Evolutionary conservation across 1,284 basidiomycete genomes (phyloP).

Genomic region (Puccinia sorghi): DNA sequence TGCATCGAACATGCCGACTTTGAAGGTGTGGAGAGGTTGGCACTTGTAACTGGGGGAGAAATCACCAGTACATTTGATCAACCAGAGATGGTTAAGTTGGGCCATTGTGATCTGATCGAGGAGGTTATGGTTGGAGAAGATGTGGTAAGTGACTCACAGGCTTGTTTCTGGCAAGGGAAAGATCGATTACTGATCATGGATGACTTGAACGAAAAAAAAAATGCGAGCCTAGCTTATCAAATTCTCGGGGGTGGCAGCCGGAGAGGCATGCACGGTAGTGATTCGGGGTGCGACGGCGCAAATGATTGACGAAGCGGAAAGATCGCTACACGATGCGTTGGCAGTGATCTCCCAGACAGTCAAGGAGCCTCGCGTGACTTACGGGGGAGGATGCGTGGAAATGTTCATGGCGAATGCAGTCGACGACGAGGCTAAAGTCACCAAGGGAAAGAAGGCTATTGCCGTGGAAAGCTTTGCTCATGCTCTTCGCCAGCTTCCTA

Average conservation of each 20-base stretch:
- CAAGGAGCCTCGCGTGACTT: slow-evolving; percentile 88
- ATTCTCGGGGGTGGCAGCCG: slow-evolving; percentile 97
- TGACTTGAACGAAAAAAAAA: background rate
- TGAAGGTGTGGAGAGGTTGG: slow-evolving; percentile 94
- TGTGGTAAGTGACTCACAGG: slow-evolving; percentile 66
- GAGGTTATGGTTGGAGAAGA: slow-evolving; percentile 99
- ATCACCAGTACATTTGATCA: slow-evolving; percentile 94
- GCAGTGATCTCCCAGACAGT: slow-evolving; percentile 97
- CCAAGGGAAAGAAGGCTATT: slow-evolving; percentile 92
- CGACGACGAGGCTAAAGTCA: slow-evolving; percentile 79
- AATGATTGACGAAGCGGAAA: slow-evolving; percentile 99
- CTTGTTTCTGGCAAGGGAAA: background rate
- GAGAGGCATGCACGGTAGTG: slow-evolving; percentile 98
- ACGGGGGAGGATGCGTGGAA: slow-evolving; percentile 96
- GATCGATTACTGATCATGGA: background rate
- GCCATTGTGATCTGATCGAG: slow-evolving; percentile 90
- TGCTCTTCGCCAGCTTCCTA: slow-evolving; percentile 90
- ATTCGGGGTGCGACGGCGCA: slow-evolving; percentile 94
- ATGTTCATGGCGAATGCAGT: slow-evolving; percentile 96
- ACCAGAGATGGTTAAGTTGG: slow-evolving; percentile 90
- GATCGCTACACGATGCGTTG: slow-evolving; percentile 94
- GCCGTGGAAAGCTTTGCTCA: slow-evolving; percentile 87
- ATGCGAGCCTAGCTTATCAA: slow-evolving; percentile 77
- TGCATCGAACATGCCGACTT: slow-evolving; percentile 99
- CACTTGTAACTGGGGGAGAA: slow-evolving; percentile 95